These are phyloP conservation scores for Knufia fluminis DNA, from an alignment of 2,329 filamentous ascomycete genomes.

Conservation along the genomic window DNA sequence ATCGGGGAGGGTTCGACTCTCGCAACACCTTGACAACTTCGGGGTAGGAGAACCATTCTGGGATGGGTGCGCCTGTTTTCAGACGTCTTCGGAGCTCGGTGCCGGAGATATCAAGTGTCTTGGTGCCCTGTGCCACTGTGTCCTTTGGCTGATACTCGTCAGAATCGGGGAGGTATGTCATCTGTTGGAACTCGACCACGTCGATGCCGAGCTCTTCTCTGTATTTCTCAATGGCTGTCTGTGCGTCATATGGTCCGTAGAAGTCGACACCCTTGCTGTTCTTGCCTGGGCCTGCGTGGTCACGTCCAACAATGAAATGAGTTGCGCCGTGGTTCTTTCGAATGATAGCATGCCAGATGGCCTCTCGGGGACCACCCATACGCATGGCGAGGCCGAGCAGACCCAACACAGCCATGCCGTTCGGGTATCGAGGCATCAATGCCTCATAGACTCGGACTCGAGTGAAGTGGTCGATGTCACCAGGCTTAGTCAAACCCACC, in stretches of 20 bases:
- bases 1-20: conserved; percentile 88
- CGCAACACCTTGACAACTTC: conserved; percentile 94
- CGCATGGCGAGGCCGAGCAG: conserved; percentile 95
- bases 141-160: conserved; percentile 95
- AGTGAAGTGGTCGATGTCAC: conserved; percentile 99
- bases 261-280: conserved; percentile 96
- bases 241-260: conserved; percentile 96
- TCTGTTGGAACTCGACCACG: conserved; percentile 98
- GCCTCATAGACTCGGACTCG: conserved; percentile 98
- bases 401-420: conserved; percentile 95
- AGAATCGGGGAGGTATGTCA: conserved; percentile 95
- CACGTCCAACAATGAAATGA: conserved; percentile 97
- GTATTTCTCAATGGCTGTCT: conserved; percentile 94
- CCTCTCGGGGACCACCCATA: conserved; percentile 96
- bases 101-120: conserved; percentile 79
- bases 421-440: conserved; percentile 90
- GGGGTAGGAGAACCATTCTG: conserved; percentile 99
- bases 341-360: conserved; percentile 99
- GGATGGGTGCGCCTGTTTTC: conserved; percentile 84
- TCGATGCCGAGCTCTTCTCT: conserved; percentile 93
- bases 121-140: conserved; percentile 71
- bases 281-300: conserved; percentile 96
- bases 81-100: conserved; percentile 89
- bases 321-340: conserved; percentile 99
- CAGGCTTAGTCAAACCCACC: conserved; percentile 95